A percentile compares a stretch with the other conserved stretches of the same genome.
Evolutionary conservation across 2,329 filamentous ascomycete genomes (phyloP).

Genomic region (Colletotrichum incanum): DNA sequence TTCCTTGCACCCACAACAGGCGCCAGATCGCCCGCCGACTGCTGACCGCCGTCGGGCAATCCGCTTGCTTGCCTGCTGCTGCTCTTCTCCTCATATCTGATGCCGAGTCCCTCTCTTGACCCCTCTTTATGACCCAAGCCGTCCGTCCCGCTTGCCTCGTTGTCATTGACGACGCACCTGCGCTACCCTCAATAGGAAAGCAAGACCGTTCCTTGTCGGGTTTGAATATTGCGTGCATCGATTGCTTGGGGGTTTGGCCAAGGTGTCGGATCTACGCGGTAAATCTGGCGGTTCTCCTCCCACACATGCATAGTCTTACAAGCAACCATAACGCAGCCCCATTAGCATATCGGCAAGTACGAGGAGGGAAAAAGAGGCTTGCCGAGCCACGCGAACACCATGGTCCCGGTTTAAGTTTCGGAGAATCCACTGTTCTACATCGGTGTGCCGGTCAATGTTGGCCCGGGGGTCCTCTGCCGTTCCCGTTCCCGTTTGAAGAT

Average conservation of each 20-base stretch:
- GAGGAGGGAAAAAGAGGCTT: background rate
- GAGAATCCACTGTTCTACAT: conserved; percentile 11
- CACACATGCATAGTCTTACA: background rate
- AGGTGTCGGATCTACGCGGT: background rate
- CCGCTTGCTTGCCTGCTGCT: conserved; percentile 8
- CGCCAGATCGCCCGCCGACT: conserved; percentile 24
- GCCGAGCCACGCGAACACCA: conserved; percentile 1
- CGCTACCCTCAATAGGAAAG: conserved; percentile 34
- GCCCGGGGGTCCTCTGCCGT: background rate
- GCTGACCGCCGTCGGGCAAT: conserved; percentile 25
- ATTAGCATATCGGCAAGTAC: background rate
- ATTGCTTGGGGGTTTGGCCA: background rate
- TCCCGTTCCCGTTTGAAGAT: background rate
- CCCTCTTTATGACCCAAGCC: conserved; percentile 16
- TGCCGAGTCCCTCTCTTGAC: conserved; percentile 11
- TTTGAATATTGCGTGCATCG: conserved; percentile 31
- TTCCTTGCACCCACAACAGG: conserved; percentile 10
- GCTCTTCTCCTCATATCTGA: conserved; percentile 16
- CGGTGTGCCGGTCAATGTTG: conserved; percentile 11
- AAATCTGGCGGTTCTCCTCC: background rate
- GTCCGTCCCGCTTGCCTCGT: conserved; percentile 28
- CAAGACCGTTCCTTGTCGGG: conserved; percentile 23
- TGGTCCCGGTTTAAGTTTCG: conserved; percentile 12
- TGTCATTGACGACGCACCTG: conserved; percentile 2
- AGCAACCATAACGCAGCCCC: background rate